Evolutionary conservation across 352 stramenopile genomes (phyloP).

Genomic region (Phytophthora sp.): DNA sequence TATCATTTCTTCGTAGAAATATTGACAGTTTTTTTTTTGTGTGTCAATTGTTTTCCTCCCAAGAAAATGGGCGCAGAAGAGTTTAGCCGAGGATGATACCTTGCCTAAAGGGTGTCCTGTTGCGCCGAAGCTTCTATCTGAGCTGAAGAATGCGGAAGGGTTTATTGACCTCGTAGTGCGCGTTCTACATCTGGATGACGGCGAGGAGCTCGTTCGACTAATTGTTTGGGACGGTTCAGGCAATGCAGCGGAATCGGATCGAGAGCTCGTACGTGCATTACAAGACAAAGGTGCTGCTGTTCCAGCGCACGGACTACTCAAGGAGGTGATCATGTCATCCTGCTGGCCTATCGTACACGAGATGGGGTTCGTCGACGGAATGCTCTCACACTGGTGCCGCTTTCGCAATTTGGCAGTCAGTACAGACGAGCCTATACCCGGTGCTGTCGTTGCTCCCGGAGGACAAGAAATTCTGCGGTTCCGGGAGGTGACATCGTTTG

Average conservation of each 20-base stretch:
- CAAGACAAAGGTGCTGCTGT: slow-evolving; percentile 18
- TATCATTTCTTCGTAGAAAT: background rate
- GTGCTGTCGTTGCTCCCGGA: slow-evolving; percentile 3
- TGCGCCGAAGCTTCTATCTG: slow-evolving; percentile 44
- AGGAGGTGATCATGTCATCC: slow-evolving; percentile 71
- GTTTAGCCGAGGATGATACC: slow-evolving; percentile 49
- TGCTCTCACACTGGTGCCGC: slow-evolving; percentile 63
- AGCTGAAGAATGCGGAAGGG: slow-evolving; percentile 49
- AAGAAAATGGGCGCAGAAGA: slow-evolving; percentile 57
- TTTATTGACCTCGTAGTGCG: slow-evolving; percentile 75
- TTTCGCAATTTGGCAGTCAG: slow-evolving; percentile 74
- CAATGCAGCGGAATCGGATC: slow-evolving; percentile 20
- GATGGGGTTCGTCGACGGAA: slow-evolving; percentile 53
- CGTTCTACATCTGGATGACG: slow-evolving; percentile 51
- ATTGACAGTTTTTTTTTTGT: background rate
- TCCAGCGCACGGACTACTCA: slow-evolving; percentile 50
- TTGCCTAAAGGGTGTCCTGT: slow-evolving; percentile 57
- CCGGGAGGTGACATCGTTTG: slow-evolving; percentile 69
- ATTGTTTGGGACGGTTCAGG: slow-evolving; percentile 80
- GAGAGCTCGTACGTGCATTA: slow-evolving; percentile 27
- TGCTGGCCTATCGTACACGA: slow-evolving; percentile 67
- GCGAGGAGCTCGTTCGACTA: slow-evolving; percentile 40
- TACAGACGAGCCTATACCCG: slow-evolving; percentile 36
- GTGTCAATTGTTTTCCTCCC: background rate
- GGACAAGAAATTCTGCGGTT: slow-evolving; percentile 53